Conservation (phyloP, 306 rosid genomes). For the Ormosia semicastrata region DNA sequence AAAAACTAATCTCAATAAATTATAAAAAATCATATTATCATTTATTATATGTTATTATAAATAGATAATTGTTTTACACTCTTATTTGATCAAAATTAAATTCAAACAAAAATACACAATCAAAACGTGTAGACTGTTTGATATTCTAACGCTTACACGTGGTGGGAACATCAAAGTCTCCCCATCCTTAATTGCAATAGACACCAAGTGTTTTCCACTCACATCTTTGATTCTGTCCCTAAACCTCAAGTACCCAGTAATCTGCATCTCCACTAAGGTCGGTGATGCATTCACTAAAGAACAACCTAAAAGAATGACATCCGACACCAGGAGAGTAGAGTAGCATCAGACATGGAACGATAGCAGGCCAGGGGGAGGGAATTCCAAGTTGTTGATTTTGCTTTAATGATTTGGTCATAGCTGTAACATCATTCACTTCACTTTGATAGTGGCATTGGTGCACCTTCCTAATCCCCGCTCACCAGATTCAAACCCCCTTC, state of each 20-base stretch:
- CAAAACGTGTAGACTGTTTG: not conserved
- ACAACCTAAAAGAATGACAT: not conserved
- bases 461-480: not conserved
- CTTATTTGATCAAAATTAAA: not conserved
- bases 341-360: not conserved
- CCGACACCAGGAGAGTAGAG: not conserved
- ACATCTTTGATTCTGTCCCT: not conserved
- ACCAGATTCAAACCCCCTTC: not conserved
- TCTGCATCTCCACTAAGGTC: not conserved
- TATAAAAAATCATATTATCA: too few relatives aligned
- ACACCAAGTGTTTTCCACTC: not conserved
- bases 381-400: not conserved
- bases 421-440: not conserved
- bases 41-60: too few relatives aligned
- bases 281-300: not conserved
- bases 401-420: not conserved
- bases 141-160: not conserved
- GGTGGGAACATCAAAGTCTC: not conserved
- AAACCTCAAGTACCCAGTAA: not conserved
- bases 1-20: too few relatives aligned
- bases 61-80: too few relatives aligned
- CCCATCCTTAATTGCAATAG: not conserved
- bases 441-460: not conserved
- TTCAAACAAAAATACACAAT: not conserved
- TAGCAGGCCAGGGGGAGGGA: constrained; percentile 14